Conservation (phyloP, 768 basidiomycete genomes). For the Nidula microcarpa region DNA sequence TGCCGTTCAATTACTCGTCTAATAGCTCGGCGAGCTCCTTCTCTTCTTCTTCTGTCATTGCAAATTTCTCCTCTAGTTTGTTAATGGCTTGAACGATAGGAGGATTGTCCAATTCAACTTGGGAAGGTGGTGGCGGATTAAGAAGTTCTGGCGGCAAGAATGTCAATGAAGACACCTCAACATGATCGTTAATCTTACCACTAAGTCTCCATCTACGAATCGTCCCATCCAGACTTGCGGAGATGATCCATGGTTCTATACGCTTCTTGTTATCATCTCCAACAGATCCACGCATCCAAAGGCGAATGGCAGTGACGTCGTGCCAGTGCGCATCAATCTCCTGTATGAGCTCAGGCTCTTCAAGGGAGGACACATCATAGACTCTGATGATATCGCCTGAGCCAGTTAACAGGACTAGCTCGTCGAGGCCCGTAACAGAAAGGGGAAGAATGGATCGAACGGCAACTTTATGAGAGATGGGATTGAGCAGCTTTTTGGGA, state of each 20-base stretch:
- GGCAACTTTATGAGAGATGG: slow-evolving; percentile 56
- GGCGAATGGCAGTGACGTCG: slow-evolving; percentile 72
- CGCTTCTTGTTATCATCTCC: slow-evolving; percentile 42
- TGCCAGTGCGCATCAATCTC: slow-evolving; percentile 88
- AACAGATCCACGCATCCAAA: slow-evolving; percentile 60
- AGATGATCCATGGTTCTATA: slow-evolving; percentile 79
- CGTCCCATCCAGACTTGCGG: slow-evolving; percentile 82
- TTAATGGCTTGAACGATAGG: no score
- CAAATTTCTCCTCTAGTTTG: slow-evolving; percentile 22
- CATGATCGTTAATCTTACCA: slow-evolving; percentile 34
- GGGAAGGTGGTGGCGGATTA: slow-evolving; percentile 21
- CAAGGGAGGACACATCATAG: slow-evolving; percentile 70
- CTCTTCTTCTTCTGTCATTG: slow-evolving; percentile 86
- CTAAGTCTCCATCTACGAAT: slow-evolving; percentile 80
- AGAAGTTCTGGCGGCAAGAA: slow-evolving; percentile 32
- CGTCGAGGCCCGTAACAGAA: slow-evolving; percentile 54
- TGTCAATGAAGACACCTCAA: neutral
- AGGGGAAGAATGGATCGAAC: slow-evolving; percentile 77
- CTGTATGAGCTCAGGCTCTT: slow-evolving; percentile 67
- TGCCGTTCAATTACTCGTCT: slow-evolving; percentile 11
- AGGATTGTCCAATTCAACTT: no score
- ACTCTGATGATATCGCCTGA: slow-evolving; percentile 80
- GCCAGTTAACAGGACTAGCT: slow-evolving; percentile 78
- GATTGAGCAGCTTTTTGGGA: slow-evolving; percentile 36
- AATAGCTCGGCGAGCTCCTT: slow-evolving; percentile 79